Conservation (phyloP, 2,329 filamentous ascomycete genomes). For the Sarocladium strictum region DNA sequence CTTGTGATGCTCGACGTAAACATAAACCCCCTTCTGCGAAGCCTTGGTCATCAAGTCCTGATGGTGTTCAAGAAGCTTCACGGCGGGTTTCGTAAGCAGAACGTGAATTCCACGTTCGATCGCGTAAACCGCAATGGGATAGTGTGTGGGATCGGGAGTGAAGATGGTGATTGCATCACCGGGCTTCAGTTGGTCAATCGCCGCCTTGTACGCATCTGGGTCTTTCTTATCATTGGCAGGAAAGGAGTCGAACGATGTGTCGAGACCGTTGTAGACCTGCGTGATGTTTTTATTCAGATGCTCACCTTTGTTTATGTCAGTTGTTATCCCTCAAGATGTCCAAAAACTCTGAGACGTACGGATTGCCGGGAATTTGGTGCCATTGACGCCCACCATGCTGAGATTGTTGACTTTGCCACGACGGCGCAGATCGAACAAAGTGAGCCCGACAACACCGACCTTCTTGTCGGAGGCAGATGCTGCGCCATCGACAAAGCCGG, state of each 20-base stretch:
- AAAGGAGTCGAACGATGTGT: slow-evolving; percentile 80
- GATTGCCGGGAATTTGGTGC: slow-evolving; percentile 85
- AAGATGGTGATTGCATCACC: slow-evolving; percentile 94
- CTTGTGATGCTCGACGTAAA: slow-evolving; percentile 96
- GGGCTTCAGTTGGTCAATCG: slow-evolving; percentile 74
- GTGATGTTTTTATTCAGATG: slow-evolving; percentile 85
- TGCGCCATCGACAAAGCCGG: slow-evolving; percentile 80
- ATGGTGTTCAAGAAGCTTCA: slow-evolving; percentile 78
- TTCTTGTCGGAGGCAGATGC: slow-evolving; percentile 91
- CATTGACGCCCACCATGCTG: slow-evolving; percentile 85
- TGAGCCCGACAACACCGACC: slow-evolving; percentile 86
- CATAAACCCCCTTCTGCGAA: slow-evolving; percentile 71
- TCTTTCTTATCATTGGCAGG: slow-evolving; percentile 69
- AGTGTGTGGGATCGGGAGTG: slow-evolving; percentile 90
- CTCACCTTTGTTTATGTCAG: slow-evolving; percentile 50
- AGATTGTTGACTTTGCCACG: slow-evolving; percentile 82
- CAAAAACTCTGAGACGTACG: no score
- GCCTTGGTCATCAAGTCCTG: slow-evolving; percentile 67
- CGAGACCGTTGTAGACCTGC: slow-evolving; percentile 80
- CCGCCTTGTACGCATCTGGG: slow-evolving; percentile 77
- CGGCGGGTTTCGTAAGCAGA: slow-evolving; percentile 88
- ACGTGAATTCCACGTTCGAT: slow-evolving; percentile 86
- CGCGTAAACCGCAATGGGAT: slow-evolving; percentile 85
- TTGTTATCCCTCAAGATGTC: no score
- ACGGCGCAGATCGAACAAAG: slow-evolving; percentile 80